Base-by-base conservation (phyloP, 352 stramenopile genomes). In the Phytopythium aichiense region DNA sequence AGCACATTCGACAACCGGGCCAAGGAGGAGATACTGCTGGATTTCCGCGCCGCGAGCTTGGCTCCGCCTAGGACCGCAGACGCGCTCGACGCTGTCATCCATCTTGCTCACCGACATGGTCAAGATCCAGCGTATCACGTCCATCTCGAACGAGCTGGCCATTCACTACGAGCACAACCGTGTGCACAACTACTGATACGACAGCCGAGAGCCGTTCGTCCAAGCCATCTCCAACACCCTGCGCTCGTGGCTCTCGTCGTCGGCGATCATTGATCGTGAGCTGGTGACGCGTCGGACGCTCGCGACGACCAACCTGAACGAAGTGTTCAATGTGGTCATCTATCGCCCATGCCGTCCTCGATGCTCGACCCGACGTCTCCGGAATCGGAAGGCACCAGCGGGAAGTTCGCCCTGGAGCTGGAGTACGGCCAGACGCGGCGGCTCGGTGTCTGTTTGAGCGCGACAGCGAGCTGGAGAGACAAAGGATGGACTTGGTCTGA, bases 281-380 rank as follows among this genome's bases (percentile, higher is more conserved):
- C 80, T 82, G 2, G 75, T 85, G 28, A 90, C 84, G 20, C 65
- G 84, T 53, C 77, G 83, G 45, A 94, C 85, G 30, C 59, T 92
- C 9, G 78, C 79, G 9, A 88, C 65, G 16, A 78, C 89, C 55
- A 71, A 72, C 16, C 60, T 95, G 2, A 91, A 79, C 48, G 87
- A 95, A 53, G 81, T 95, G 8, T 95, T 92, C 67, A 95, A 94
- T 51, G 74, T 94, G 28, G 84, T 94, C 20, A 89, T 95, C 66
- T 95, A 93, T 50, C 82, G n/a, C 84, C 84, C 5, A 64, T 94
- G 16, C 92, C 82, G 30, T 81, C 84, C 37, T 83, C 75, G 22
- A 66, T 81, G 49, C 67, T 76, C 54, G 74, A 91, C 20, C 59
- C 50, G 12, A 38, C 35, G 38, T 58, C 53, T 20, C 33, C 35